Percentiles rank a stretch among this genome's conserved stretches.
Conservation (phyloP, 768 basidiomycete species). For the Lactarius sanguifluus region DNA sequence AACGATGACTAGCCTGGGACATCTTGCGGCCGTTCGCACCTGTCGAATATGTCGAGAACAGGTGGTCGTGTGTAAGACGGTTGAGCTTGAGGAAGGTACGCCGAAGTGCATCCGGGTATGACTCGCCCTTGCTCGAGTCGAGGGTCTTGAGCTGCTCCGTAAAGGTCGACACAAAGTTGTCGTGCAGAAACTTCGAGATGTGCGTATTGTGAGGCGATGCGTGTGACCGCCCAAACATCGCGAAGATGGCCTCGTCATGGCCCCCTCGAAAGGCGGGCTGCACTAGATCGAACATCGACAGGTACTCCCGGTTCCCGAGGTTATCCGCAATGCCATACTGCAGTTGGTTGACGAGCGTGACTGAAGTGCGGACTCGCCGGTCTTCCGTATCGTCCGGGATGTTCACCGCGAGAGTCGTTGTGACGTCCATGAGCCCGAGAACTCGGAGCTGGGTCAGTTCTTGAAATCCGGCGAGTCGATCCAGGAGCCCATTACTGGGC, state of each 20-base stretch:
- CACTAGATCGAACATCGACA: slow-evolving; percentile 92
- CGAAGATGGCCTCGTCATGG: slow-evolving; percentile 85
- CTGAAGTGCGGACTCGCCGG: slow-evolving; percentile 87
- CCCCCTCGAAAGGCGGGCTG: slow-evolving; percentile 77
- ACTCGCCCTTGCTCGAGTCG: slow-evolving; percentile 47
- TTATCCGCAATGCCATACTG: slow-evolving; percentile 96
- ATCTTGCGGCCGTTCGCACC: slow-evolving; percentile 54
- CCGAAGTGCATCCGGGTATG: slow-evolving; percentile 73
- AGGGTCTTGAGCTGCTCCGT: slow-evolving; percentile 52
- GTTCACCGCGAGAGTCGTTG: slow-evolving; percentile 54
- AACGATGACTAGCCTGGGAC: slow-evolving; percentile 52
- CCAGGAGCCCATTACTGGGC: slow-evolving; percentile 28
- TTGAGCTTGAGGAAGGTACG: slow-evolving; percentile 88
- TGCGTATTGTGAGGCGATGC: slow-evolving; percentile 60
- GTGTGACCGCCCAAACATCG: slow-evolving; percentile 86
- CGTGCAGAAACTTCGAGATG: slow-evolving; percentile 81
- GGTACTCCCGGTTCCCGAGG: slow-evolving; percentile 71
- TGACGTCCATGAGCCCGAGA: slow-evolving; percentile 97
- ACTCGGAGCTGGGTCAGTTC: slow-evolving; percentile 82
- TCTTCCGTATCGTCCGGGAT: slow-evolving; percentile 86
- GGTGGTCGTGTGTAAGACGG: slow-evolving; percentile 69
- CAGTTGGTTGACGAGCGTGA: slow-evolving; percentile 87
- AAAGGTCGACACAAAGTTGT: slow-evolving; percentile 71
- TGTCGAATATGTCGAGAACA: slow-evolving; percentile 46
- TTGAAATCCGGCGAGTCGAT: slow-evolving; percentile 74